Evolutionary conservation across 1,284 basidiomycete genomes (phyloP), one percentile per base, ranked within the genome.

Genomic region (Sporisorium iseilematis-ciliati): DNA sequence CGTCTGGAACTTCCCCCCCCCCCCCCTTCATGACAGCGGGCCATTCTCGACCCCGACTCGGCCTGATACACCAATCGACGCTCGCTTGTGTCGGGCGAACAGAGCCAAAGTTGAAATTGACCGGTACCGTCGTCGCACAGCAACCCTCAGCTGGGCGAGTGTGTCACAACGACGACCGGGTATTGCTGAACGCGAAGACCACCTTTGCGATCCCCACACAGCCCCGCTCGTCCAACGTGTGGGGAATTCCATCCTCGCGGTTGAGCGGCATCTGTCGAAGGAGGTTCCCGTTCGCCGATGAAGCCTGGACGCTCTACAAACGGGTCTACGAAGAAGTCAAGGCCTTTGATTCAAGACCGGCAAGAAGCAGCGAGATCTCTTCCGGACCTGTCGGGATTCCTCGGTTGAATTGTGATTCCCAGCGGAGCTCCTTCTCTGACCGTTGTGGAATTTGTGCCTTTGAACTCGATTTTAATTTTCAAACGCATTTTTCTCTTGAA

Each of bases 371-470:
- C 16, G 21, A 20, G 38, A 33, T 26, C 26, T n/a, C 41, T 58
- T 33, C 67, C 53, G 57, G 67, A 64, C 57, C 56, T 61, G 67
- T 64, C 67, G 61, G 67, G 45, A 64, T 57, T 49, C 48, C 23
- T 69, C 61, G 66, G 61, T 52, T 53, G 35, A 55, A 55, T n/a
- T n/a, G n/a, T n/a, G n/a, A n/a, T 35, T 14, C 35, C 14, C 14
- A 38, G 35, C 35, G 35, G n/a, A n/a, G n/a, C n/a, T n/a, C n/a
- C n/a, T n/a, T n/a, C n/a, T n/a, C n/a, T n/a, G n/a, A n/a, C n/a
- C n/a, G n/a, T n/a, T n/a, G n/a, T n/a, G n/a, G n/a, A n/a, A n/a
- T n/a, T n/a, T n/a, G n/a, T n/a, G n/a, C n/a, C n/a, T n/a, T n/a
- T n/a, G n/a, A 46, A 26, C 8, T 20, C 14, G 31, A 35, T 23